Base-by-base conservation (phyloP, 1,284 basidiomycete species). In the Moniliophthora roreri region DNA sequence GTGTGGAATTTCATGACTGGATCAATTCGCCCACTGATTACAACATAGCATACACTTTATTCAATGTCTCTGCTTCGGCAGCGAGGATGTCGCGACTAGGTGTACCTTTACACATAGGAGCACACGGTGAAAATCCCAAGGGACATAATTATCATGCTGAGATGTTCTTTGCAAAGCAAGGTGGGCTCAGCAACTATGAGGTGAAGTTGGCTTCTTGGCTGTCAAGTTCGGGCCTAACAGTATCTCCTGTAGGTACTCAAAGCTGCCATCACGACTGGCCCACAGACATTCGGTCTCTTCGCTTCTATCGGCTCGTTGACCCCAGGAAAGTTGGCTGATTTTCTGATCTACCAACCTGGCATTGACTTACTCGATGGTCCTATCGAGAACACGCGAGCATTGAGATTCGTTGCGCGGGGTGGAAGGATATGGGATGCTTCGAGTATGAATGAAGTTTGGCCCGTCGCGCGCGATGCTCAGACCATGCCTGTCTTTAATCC, bases 91-190 rank as follows among this genome's bases (percentile, higher is more conserved):
- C 86, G 7, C 69, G 76, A 21, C 79, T 68, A 63, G 87, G 78
- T 16, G 65, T 88, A 16, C 72, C 74, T 20, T 72, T 82, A 1
- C 82, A 87, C 59, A 85, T 89, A 53, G 87, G 87, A 20, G 87
- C 86, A 0, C 87, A 89, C 59, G 87, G 87, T 10, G 87, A 89
- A 64, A 76, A 81, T 2, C 87, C 87, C 0, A 68, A 87, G 16
- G 87, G 87, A 1, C 62, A 83, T 21, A 87, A 86, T 68, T 89
- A 88, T 59, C 87, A 89, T 56, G 78, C 81, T 16, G 87, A 89
- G 62, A 84, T 89, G 80, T 75, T 70, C 52, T 87, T 87, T 63
- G 72, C 84, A 11, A 69, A 73, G 50, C 69, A 74, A 13, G 87
- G 87, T 9, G 87, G 87, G 68, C 60, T 78, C 52, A 74, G 62